Percentiles rank a stretch among this genome's conserved stretches.
These are phyloP conservation scores for Lyophyllum shimeji DNA, from an alignment of 768 basidiomycete genomes.

Conservation along the genomic window DNA sequence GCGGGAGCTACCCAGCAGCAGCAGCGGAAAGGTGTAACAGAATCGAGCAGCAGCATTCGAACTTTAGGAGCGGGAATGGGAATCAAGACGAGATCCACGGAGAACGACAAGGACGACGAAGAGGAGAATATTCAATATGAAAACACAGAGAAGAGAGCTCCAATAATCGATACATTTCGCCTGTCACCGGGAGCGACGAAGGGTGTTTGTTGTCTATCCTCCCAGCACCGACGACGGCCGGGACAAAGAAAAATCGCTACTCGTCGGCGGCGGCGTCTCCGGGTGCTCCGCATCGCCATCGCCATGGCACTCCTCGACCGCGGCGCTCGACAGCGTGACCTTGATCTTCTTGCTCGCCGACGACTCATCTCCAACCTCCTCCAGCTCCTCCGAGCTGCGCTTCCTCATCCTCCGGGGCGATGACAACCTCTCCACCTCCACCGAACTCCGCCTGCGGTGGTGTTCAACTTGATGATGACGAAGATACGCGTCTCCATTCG, in stretches of 20 bases:
- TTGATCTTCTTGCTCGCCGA: constrained; percentile 9
- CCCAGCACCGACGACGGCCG: constrained; percentile 8
- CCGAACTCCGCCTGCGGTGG: not conserved
- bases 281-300: not conserved
- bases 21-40: no score
- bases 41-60: not conserved
- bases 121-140: not conserved
- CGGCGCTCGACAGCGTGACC: constrained; percentile 1
- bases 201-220: no score
- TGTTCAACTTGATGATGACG: not conserved
- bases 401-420: constrained; percentile 35
- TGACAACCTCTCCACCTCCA: constrained; percentile 2
- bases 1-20: no score
- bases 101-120: not conserved
- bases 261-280: not conserved
- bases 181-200: not conserved
- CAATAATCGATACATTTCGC: not conserved
- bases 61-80: not conserved
- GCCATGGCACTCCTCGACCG: no score
- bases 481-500: constrained; percentile 1
- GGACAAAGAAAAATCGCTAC: not conserved
- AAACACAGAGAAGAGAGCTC: not conserved
- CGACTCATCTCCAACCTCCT: constrained; percentile 21
- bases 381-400: constrained; percentile 52
- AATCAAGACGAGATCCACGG: not conserved